These are phyloP conservation scores for Viridothelium virens DNA, from an alignment of 495 filamentous ascomycete genomes.

Conservation along the genomic window DNA sequence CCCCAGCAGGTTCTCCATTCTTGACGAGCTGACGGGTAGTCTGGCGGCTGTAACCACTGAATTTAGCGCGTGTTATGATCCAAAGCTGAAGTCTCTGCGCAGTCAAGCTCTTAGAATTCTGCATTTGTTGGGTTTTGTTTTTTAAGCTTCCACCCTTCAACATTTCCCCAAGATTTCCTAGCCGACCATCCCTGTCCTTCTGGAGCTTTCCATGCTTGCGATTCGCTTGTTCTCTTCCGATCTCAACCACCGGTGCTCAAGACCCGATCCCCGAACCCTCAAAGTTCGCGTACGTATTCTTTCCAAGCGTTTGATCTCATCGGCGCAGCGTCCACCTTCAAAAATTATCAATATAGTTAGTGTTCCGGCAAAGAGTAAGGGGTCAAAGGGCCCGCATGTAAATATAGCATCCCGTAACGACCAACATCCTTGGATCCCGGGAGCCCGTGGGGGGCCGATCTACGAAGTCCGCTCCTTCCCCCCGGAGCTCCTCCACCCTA, in stretches of 20 bases:
- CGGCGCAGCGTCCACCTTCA: not conserved
- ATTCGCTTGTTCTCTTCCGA: not conserved
- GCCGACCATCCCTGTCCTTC: not conserved
- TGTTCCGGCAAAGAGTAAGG: not conserved
- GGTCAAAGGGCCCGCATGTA: not conserved
- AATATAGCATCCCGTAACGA: not conserved
- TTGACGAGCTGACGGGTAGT: not conserved
- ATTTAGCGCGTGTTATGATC: too few relatives aligned
- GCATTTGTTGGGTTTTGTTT: not conserved
- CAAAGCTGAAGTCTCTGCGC: too few relatives aligned
- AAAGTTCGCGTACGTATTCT: too few relatives aligned
- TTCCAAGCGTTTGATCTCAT: too few relatives aligned
- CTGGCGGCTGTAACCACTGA: too few relatives aligned
- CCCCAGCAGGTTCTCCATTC: not conserved
- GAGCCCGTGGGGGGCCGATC: slow-evolving; percentile 6
- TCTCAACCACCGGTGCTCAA: too few relatives aligned
- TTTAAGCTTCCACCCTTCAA: not conserved
- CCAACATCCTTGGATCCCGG: not conserved
- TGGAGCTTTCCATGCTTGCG: not conserved
- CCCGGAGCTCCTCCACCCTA: slow-evolving; percentile 5
- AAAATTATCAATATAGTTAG: not conserved
- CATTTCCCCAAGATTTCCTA: not conserved
- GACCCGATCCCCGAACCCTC: too few relatives aligned
- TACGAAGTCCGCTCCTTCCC: not conserved
- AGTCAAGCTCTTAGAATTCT: not conserved